A percentile compares a stretch with the other conserved stretches of the same genome.
Evolutionary conservation across 2,329 filamentous ascomycete genomes (phyloP).

Genomic region (Elsinoe batatas): DNA sequence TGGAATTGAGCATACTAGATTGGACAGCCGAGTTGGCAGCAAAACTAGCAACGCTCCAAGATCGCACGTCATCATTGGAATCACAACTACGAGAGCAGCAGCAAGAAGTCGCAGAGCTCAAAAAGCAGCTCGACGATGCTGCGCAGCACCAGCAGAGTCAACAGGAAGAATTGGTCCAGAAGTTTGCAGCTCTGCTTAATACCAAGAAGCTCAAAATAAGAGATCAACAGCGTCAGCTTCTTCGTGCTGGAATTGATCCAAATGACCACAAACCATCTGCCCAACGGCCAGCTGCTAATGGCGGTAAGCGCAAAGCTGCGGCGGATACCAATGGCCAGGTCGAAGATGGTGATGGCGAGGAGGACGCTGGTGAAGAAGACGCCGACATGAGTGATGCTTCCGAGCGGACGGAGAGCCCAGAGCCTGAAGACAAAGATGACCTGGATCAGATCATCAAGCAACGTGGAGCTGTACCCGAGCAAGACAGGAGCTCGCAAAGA

Average conservation of each 20-base stretch:
- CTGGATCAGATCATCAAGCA: slow-evolving; percentile 22
- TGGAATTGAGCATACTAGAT: slow-evolving; percentile 55
- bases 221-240: slow-evolving; percentile 57
- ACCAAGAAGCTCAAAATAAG: slow-evolving; percentile 73
- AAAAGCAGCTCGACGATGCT: slow-evolving; percentile 55
- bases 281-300: background rate
- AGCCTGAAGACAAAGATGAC: slow-evolving; percentile 19
- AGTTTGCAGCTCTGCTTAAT: slow-evolving; percentile 62
- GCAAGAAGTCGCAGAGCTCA: slow-evolving; percentile 48
- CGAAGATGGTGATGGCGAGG: slow-evolving; percentile 27
- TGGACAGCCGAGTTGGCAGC: slow-evolving; percentile 53
- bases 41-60: slow-evolving; percentile 28
- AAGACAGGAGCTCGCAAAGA: slow-evolving; percentile 12
- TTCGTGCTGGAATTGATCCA: slow-evolving; percentile 51
- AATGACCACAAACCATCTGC: slow-evolving; percentile 15
- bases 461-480: slow-evolving; percentile 12
- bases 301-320: slow-evolving; percentile 24
- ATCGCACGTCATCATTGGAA: slow-evolving; percentile 33
- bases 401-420: slow-evolving; percentile 15
- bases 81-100: slow-evolving; percentile 38
- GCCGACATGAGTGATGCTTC: background rate
- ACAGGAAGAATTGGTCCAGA: slow-evolving; percentile 56
- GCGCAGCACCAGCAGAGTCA: slow-evolving; percentile 55
- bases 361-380: slow-evolving; percentile 13
- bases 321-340: slow-evolving; percentile 38